phyloP scores from a whole-genome alignment of 345 rosid genomes.

The Corchorus olitorius region DNA sequence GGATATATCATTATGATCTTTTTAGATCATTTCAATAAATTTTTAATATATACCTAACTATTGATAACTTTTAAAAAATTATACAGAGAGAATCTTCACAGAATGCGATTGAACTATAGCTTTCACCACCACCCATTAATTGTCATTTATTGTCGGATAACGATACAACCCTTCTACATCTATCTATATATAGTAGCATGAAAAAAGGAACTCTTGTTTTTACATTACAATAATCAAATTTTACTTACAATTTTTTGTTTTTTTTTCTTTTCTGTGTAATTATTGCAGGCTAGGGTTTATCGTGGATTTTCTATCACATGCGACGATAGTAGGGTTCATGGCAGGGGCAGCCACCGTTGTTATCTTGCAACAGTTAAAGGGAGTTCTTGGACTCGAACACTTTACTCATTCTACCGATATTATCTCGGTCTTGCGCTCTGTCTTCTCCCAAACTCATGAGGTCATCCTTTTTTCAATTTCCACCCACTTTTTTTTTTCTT shows the following conservation, averaged over 20 bases:
- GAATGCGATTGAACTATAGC: neutral
- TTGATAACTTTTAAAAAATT: no score
- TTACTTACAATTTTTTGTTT: neutral
- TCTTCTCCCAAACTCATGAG: conserved; percentile 70
- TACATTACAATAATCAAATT: neutral
- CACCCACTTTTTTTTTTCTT: neutral
- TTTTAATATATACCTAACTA: no score
- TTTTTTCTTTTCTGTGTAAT: no score
- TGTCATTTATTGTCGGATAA: neutral
- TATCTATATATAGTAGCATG: no score
- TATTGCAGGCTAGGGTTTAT: conserved; percentile 88
- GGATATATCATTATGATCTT: neutral
- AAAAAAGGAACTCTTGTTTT: neutral
- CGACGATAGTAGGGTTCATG: conserved; percentile 94
- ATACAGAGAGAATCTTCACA: conserved; percentile 1
- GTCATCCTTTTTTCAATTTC: conserved; percentile 25
- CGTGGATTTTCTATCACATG: conserved; percentile 93
- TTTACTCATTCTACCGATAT: conserved; percentile 80
- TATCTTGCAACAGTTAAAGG: conserved; percentile 80
- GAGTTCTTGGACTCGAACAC: conserved; percentile 67
- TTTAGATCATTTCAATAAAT: neutral
- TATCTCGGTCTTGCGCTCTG: conserved; percentile 71
- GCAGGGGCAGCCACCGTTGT: conserved; percentile 96
- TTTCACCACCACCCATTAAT: neutral
- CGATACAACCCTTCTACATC: neutral